phyloP scores from a whole-genome alignment of 768 basidiomycete genomes.

The Tricholoma bakamatsutake region DNA sequence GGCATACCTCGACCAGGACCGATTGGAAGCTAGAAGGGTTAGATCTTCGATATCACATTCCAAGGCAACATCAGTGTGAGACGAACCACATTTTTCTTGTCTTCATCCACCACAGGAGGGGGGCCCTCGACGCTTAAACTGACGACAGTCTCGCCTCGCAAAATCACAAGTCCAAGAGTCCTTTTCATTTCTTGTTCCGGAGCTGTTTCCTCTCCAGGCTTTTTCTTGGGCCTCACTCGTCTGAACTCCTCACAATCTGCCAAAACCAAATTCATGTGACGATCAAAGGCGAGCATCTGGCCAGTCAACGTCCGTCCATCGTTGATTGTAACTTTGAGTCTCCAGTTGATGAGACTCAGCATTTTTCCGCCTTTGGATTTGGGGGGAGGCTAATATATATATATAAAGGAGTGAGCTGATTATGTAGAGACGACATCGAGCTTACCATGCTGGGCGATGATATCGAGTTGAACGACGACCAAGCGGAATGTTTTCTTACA shows the following conservation, averaged over 20 bases:
- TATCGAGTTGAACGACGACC: slow-evolving; percentile 12
- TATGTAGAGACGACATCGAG: not conserved
- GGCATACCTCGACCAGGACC: slow-evolving; percentile 95
- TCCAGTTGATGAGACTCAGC: slow-evolving; percentile 96
- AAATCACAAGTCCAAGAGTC: slow-evolving; percentile 90
- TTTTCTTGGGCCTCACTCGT: slow-evolving; percentile 88
- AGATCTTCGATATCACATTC: slow-evolving; percentile 1
- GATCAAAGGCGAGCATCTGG: slow-evolving; percentile 99
- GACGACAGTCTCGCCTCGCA: slow-evolving; percentile 95
- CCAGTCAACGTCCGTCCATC: slow-evolving; percentile 94
- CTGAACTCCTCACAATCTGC: slow-evolving; percentile 99
- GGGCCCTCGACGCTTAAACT: slow-evolving; percentile 94
- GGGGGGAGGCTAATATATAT: slow-evolving; percentile 70
- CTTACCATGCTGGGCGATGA: slow-evolving; percentile 53
- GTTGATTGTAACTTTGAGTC: slow-evolving; percentile 94
- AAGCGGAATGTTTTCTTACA: slow-evolving; percentile 14
- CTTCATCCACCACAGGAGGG: slow-evolving; percentile 85
- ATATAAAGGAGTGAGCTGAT: slow-evolving; percentile 3
- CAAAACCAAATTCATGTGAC: slow-evolving; percentile 98
- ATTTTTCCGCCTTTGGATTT: slow-evolving; percentile 99
- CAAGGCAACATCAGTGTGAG: not conserved
- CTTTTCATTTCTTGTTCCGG: slow-evolving; percentile 94
- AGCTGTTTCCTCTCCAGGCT: slow-evolving; percentile 71
- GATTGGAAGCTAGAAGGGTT: slow-evolving; percentile 55
- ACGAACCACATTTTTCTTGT: slow-evolving; percentile 76